A percentile compares a stretch with the other conserved stretches of the same genome.
These are phyloP conservation scores for Tetrahymena elliotti DNA, from an alignment of 73 alveolate species.

Conservation along the genomic window DNA sequence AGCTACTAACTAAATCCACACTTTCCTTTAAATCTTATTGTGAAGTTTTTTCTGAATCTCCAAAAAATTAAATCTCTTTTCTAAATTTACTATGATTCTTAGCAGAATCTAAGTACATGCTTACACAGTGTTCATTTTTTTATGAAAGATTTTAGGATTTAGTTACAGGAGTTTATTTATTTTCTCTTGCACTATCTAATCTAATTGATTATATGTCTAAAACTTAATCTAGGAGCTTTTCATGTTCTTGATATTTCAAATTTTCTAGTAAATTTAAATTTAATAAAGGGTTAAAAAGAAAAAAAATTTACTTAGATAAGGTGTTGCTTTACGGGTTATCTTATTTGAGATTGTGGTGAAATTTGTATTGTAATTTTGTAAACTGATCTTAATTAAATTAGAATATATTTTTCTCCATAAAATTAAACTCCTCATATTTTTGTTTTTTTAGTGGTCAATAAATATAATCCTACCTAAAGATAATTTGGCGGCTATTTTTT, in stretches of 20 bases:
- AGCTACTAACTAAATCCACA: background rate
- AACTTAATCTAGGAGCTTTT: background rate
- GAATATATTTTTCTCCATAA: background rate
- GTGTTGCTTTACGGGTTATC: background rate
- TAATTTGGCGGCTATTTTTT: background rate
- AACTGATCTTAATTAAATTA: background rate
- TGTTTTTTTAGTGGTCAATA: background rate
- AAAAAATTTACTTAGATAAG: background rate
- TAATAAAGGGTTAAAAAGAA: no score
- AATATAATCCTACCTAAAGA: background rate
- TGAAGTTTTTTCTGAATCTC: background rate
- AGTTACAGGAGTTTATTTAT: no score
- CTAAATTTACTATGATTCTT: background rate
- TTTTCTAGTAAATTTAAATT: background rate
- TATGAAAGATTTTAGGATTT: background rate
- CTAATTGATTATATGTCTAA: background rate
- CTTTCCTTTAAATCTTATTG: background rate
- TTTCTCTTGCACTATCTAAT: background rate
- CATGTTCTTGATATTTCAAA: background rate
- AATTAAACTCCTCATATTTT: background rate
- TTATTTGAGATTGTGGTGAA: background rate
- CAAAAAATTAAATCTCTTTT: background rate
- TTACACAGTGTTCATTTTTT: background rate
- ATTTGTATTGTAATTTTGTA: background rate
- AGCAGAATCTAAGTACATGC: background rate